These are phyloP conservation scores for Talaromyces sp. DNA, from an alignment of 2,329 filamentous ascomycete genomes.

Conservation along the genomic window DNA sequence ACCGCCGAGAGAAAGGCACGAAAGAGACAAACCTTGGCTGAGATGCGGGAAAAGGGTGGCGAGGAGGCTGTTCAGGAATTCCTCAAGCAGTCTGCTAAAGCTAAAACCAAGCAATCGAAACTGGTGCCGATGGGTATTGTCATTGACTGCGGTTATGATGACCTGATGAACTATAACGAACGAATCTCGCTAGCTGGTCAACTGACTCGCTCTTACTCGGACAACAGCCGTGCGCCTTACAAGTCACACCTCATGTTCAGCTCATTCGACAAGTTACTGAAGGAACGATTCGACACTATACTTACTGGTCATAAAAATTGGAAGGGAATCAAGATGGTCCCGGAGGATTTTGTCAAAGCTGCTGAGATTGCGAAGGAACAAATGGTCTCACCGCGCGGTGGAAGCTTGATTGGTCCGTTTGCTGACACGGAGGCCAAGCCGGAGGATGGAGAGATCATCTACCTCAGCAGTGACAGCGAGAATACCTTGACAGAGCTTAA, in stretches of 20 bases:
- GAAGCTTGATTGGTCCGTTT: slow-evolving; percentile 63
- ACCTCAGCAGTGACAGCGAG: slow-evolving; percentile 89
- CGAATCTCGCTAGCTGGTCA: slow-evolving; percentile 80
- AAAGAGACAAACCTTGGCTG: slow-evolving; percentile 44
- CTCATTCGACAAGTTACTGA: slow-evolving; percentile 74
- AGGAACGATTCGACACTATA: slow-evolving; percentile 76
- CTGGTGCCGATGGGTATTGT: slow-evolving; percentile 78
- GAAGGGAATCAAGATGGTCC: slow-evolving; percentile 74
- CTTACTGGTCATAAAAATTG: slow-evolving; percentile 76
- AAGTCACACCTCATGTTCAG: slow-evolving; percentile 74
- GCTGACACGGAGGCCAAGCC: slow-evolving; percentile 43
- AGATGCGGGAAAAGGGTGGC: slow-evolving; percentile 30
- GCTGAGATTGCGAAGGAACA: slow-evolving; percentile 65
- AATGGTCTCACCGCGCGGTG: slow-evolving; percentile 64
- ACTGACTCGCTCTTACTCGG: slow-evolving; percentile 84
- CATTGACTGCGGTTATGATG: slow-evolving; percentile 89
- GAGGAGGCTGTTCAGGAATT: slow-evolving; percentile 29
- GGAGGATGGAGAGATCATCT: slow-evolving; percentile 68
- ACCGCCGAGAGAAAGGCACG: slow-evolving; percentile 56
- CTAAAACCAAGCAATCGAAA: slow-evolving; percentile 42
- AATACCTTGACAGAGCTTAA: slow-evolving; percentile 80
- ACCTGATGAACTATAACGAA: slow-evolving; percentile 86
- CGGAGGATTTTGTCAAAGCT: slow-evolving; percentile 73
- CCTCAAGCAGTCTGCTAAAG: slow-evolving; percentile 30
- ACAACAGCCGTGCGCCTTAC: slow-evolving; percentile 72